Percentiles rank a stretch among this genome's conserved stretches.
Evolutionary conservation across 768 basidiomycete genomes (phyloP).

Genomic region (Leccinum variicolor): DNA sequence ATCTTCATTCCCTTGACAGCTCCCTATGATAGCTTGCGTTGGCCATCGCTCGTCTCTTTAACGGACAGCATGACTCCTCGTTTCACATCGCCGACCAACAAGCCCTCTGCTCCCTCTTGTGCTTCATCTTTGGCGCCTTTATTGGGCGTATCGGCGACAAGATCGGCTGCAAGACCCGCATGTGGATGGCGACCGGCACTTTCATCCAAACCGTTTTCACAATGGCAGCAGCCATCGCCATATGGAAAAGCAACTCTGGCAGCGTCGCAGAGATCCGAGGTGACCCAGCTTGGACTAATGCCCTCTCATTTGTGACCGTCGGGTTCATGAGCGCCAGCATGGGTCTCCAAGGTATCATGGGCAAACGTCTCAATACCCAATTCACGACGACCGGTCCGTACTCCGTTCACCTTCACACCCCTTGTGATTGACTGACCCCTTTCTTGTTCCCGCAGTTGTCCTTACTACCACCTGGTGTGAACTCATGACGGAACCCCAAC

Average conservation of each 20-base stretch:
- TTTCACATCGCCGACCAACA: constrained; percentile 85
- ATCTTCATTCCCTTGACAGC: background rate
- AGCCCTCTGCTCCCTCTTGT: constrained; percentile 72
- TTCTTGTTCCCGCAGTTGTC: constrained; percentile 49
- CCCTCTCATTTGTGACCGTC: constrained; percentile 63
- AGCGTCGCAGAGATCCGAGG: constrained; percentile 53
- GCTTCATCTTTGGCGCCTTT: constrained; percentile 77
- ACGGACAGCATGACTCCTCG: constrained; percentile 43
- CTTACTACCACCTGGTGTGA: constrained; percentile 90
- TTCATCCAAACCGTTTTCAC: constrained; percentile 74
- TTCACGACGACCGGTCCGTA: constrained; percentile 72
- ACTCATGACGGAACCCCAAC: constrained; percentile 73
- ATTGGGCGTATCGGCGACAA: constrained; percentile 82
- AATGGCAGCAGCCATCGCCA: constrained; percentile 64
- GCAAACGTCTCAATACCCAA: constrained; percentile 75
- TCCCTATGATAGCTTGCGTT: constrained; percentile 55
- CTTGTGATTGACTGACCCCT: background rate
- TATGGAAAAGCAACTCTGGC: constrained; percentile 65
- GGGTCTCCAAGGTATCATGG: constrained; percentile 84
- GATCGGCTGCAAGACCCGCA: constrained; percentile 67
- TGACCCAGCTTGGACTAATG: constrained; percentile 68
- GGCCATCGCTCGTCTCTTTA: constrained; percentile 80
- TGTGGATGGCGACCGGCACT: constrained; percentile 72
- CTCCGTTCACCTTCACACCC: background rate
- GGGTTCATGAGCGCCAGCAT: constrained; percentile 75